A percentile compares a stretch with the other conserved stretches of the same genome.
phyloP scores from a whole-genome alignment of 2,329 filamentous ascomycete genomes.

The Fusarium chlamydosporum region DNA sequence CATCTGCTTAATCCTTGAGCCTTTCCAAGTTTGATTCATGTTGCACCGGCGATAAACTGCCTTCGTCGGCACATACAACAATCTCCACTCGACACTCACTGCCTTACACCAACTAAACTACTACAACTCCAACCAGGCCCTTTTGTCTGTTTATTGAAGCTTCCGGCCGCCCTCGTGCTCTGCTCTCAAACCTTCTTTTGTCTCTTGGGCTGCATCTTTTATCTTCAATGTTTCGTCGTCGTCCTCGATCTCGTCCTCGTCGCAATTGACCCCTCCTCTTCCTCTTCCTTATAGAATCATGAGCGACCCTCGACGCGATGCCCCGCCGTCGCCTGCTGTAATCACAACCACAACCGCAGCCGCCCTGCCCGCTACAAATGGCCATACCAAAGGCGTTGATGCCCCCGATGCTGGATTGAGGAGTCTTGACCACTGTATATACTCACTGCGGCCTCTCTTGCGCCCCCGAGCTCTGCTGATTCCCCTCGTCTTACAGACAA shows the following conservation, averaged over 20 bases:
- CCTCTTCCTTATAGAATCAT: slow-evolving; percentile 46
- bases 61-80: background rate
- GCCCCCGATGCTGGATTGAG: slow-evolving; percentile 79
- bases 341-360: slow-evolving; percentile 27
- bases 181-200: slow-evolving; percentile 10
- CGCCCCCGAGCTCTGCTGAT: slow-evolving; percentile 28
- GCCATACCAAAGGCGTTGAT: slow-evolving; percentile 45
- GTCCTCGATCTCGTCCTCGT: slow-evolving; percentile 29
- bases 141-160: slow-evolving; percentile 21
- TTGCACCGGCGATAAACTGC: slow-evolving; percentile 5
- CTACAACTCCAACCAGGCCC: slow-evolving; percentile 27
- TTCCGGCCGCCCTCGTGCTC: slow-evolving; percentile 25
- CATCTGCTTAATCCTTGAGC: slow-evolving; percentile 15
- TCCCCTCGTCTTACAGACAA: slow-evolving; percentile 71
- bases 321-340: slow-evolving; percentile 49
- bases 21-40: slow-evolving; percentile 13
- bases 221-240: slow-evolving; percentile 39
- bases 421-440: slow-evolving; percentile 81
- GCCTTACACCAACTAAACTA: slow-evolving; percentile 23
- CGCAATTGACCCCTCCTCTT: slow-evolving; percentile 44
- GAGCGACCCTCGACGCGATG: slow-evolving; percentile 54
- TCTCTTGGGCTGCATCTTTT: slow-evolving; percentile 7
- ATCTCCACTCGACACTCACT: slow-evolving; percentile 41
- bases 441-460: background rate
- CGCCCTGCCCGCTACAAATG: slow-evolving; percentile 25